Evolutionary conservation across 2,329 filamentous ascomycete genomes (phyloP).

Genomic region (Cryphonectria carpinicola): DNA sequence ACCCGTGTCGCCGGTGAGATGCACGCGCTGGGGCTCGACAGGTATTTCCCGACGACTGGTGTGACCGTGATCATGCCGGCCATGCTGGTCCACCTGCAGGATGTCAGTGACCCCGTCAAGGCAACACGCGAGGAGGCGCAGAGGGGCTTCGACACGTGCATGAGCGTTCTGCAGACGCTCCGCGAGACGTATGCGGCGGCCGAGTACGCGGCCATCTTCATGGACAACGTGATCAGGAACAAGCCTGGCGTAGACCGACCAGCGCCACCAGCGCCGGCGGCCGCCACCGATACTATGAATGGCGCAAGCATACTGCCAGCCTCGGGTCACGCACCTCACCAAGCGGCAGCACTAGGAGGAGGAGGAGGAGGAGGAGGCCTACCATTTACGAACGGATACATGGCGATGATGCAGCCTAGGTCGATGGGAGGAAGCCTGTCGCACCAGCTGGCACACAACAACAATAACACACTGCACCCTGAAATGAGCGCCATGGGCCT

Average conservation of each 20-base stretch:
- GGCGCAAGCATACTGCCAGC: conserved; percentile 1
- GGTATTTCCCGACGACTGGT: conserved; percentile 83
- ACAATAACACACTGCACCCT: conserved; percentile 7
- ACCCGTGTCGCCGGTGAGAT: conserved; percentile 82
- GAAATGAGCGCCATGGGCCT: conserved; percentile 12
- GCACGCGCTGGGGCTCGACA: conserved; percentile 72
- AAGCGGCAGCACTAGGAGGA: background rate
- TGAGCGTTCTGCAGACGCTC: conserved; percentile 86
- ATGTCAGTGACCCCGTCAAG: conserved; percentile 82
- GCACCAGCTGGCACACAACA: background rate
- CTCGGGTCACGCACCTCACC: conserved; percentile 1
- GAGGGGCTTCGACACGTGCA: conserved; percentile 86
- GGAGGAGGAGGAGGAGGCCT: background rate
- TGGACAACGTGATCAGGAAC: conserved; percentile 55
- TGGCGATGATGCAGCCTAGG: background rate
- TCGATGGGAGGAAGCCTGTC: background rate
- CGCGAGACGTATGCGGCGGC: conserved; percentile 90
- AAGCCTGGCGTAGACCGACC: conserved; percentile 13
- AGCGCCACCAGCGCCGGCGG: background rate
- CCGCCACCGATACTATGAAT: background rate
- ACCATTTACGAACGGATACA: background rate
- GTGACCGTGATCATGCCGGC: conserved; percentile 90
- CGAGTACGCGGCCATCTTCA: conserved; percentile 93
- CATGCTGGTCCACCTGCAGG: conserved; percentile 90
- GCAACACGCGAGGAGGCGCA: conserved; percentile 74